Conservation (phyloP, 83 land plant genomes). For the Isoetes engelmannii region DNA sequence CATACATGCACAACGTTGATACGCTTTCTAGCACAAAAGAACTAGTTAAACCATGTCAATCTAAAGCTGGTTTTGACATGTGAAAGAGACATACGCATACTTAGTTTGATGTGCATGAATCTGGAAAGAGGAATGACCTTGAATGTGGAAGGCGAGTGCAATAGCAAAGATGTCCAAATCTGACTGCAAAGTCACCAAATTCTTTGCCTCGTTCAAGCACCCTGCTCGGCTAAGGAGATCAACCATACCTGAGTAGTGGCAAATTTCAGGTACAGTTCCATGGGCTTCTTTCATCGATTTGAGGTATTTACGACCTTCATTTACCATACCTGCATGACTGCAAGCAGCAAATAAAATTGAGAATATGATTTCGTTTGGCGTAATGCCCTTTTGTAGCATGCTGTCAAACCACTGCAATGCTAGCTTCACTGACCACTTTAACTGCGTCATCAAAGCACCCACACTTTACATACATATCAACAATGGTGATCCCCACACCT, state of each 20-base stretch:
- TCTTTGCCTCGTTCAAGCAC: constrained; percentile 28
- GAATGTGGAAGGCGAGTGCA: too few relatives aligned
- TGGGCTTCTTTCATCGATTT: constrained; percentile 31
- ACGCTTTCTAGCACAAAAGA: too few relatives aligned
- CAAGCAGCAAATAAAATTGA: constrained; percentile 39
- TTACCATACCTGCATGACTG: constrained; percentile 38
- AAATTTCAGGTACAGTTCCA: constrained; percentile 28
- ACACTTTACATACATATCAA: too few relatives aligned
- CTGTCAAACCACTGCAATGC: constrained; percentile 24
- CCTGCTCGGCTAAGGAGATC: constrained; percentile 45
- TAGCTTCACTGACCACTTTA: not conserved
- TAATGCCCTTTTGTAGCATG: constrained; percentile 25
- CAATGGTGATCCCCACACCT: too few relatives aligned
- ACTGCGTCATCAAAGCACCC: too few relatives aligned
- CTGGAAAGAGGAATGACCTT: too few relatives aligned
- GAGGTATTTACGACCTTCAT: constrained; percentile 32
- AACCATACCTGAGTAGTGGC: constrained; percentile 46
- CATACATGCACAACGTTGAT: too few relatives aligned
- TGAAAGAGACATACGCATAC: too few relatives aligned
- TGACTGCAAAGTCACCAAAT: constrained; percentile 35
- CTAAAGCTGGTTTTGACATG: too few relatives aligned
- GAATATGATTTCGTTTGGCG: constrained; percentile 39
- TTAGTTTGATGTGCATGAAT: too few relatives aligned
- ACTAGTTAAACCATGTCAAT: too few relatives aligned
- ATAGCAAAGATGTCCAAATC: constrained; percentile 48